These are phyloP conservation scores for Clonostachys byssicola DNA, from an alignment of 2,329 filamentous ascomycete genomes.

Conservation along the genomic window DNA sequence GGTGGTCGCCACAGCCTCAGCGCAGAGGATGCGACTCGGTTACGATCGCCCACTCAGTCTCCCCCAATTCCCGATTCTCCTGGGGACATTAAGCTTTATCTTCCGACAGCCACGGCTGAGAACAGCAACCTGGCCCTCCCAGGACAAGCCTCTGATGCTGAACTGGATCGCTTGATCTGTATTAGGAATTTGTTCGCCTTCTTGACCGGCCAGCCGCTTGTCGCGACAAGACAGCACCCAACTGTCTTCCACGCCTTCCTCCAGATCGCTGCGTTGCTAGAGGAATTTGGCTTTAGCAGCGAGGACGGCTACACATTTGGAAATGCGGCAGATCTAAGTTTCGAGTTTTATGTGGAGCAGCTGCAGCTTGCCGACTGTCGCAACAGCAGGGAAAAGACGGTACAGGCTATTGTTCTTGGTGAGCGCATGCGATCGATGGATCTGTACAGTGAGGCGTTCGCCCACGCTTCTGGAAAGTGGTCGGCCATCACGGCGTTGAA, in stretches of 20 bases:
- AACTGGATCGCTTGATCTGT: conserved; percentile 52
- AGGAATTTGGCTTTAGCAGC: conserved; percentile 53
- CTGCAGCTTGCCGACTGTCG: conserved; percentile 75
- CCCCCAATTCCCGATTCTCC: conserved; percentile 28
- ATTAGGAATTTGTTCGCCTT: conserved; percentile 65
- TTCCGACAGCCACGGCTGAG: conserved; percentile 38
- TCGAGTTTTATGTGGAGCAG: conserved; percentile 74
- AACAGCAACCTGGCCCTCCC: conserved; percentile 25
- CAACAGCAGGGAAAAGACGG: conserved; percentile 78
- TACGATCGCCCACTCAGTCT: conserved; percentile 27
- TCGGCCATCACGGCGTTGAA: conserved; percentile 64
- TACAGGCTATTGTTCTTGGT: conserved; percentile 84
- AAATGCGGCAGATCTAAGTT: conserved; percentile 57
- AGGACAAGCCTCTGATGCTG: conserved; percentile 23
- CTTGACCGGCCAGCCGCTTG: conserved; percentile 57
- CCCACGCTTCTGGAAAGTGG: conserved; percentile 86
- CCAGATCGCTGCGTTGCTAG: conserved; percentile 46
- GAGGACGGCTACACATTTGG: conserved; percentile 56
- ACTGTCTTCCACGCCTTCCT: conserved; percentile 51
- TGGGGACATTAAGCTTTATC: conserved; percentile 45
- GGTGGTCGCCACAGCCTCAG: conserved; percentile 40
- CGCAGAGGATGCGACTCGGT: conserved; percentile 42
- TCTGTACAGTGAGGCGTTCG: conserved; percentile 88
- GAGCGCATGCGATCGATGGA: conserved; percentile 79
- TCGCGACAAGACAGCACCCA: conserved; percentile 49